Base-by-base conservation (phyloP, 2,329 filamentous ascomycete species). In the Pseudocercospora pini-densiflorae region DNA sequence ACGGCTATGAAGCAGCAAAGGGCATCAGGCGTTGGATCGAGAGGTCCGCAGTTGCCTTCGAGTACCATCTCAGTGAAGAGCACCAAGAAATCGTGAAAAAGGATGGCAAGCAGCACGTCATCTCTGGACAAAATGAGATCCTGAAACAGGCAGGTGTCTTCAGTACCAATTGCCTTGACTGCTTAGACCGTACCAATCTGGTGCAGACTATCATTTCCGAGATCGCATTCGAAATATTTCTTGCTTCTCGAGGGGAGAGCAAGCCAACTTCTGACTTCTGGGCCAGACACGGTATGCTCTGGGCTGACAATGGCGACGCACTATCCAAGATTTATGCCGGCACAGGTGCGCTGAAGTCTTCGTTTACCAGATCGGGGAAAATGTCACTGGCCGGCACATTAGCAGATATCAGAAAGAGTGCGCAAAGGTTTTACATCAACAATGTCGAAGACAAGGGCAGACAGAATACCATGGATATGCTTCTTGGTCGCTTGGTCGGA, bases 291-390 rank as follows among this genome's bases (percentile, higher is more conserved):
- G 94, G 93, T 8, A 95, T 89, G 67, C 85, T 99, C 1, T 99
- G 95, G 95, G 95, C 95, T 36, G 95, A 99, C 79, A 98, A 97
- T 76, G 95, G 95, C 23, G 95, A 99, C 81, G 91, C 92, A 5
- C 80, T 99, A 57, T 97, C 94, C 12, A 92, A 93, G 75, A 98
- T 97, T 27, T 99, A 99, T 77, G 95, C 95, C 8, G 95, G 95
- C 24, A 99, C 95, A 3, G 95, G 95, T 4, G 95, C 95, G 16
- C 83, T 99, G 53, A 99, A 98, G 78, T 94, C 93, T 2, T 97
- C 94, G 0, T 98, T 97, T 73, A 99, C 95, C 1, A 87, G 95
- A 64, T 89, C 92, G 75, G 95, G 95, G 36, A 98, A 97, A 80
- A 97, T 97, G 92, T 97, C 94, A 10, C 80, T 98, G 24, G 92